Conservation (phyloP, 352 stramenopile species). For the Phytopythium helicoides region DNA sequence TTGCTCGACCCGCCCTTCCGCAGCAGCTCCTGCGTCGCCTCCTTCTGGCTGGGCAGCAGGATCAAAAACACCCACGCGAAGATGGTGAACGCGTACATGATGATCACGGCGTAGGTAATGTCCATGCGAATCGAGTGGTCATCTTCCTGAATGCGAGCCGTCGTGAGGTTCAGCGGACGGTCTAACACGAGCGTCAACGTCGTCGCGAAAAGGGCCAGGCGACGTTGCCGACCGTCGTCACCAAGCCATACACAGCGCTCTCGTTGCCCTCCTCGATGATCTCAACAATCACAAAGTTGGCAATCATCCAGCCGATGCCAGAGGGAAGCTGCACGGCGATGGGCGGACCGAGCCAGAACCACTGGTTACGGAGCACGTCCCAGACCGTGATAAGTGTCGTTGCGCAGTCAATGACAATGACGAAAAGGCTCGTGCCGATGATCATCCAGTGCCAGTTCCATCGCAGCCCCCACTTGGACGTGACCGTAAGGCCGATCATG, state of each 20-base stretch:
- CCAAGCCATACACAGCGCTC: constrained; percentile 20
- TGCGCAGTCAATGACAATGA: constrained; percentile 24
- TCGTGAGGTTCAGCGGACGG: constrained; percentile 15
- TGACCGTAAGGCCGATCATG: constrained; percentile 8
- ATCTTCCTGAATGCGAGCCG: constrained; percentile 14
- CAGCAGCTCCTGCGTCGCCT: constrained; percentile 23
- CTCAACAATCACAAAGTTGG: constrained; percentile 21
- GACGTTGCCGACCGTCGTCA: constrained; percentile 25
- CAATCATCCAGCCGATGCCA: constrained; percentile 20
- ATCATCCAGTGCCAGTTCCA: constrained; percentile 37
- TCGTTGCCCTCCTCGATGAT: constrained; percentile 23
- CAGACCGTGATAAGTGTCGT: constrained; percentile 26
- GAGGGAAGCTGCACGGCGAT: constrained; percentile 22
- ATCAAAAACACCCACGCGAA: constrained; percentile 25
- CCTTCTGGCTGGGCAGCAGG: constrained; percentile 27
- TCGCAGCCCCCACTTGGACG: constrained; percentile 20
- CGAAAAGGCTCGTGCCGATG: constrained; percentile 14
- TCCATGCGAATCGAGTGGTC: constrained; percentile 8
- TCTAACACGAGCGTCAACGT: constrained; percentile 15
- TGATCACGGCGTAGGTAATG: constrained; percentile 13
- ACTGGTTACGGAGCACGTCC: constrained; percentile 35
- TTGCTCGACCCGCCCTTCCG: constrained; percentile 14
- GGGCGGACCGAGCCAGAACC: constrained; percentile 33
- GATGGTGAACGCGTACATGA: constrained; percentile 20
- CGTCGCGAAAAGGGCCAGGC: constrained; percentile 12